Base-by-base conservation (phyloP, 345 rosid species). In the Moringa oleifera region DNA sequence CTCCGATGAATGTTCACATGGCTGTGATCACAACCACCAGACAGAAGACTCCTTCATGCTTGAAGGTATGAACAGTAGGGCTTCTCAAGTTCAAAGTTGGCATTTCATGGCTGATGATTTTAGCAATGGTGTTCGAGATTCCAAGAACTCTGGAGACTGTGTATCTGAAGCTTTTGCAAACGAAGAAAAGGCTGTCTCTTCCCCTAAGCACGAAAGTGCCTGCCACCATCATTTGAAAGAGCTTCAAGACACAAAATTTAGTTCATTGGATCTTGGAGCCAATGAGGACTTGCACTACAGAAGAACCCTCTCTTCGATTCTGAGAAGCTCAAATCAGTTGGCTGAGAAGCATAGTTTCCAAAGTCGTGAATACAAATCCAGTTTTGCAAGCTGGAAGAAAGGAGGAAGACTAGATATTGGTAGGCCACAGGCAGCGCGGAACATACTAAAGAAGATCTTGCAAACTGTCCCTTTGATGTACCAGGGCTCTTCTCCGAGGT, bases 21-120 rank as follows among this genome's bases (percentile, higher is more conserved):
- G 74, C 25, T 73, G 76, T 33, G 80, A 80, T 64, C 75, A 71
- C 0, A 69, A 67, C 66, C 75, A 77, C 63, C 73, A 59, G 2
- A 74, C 63, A 6, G 88, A 84, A 51, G 88, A 79, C 62, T 71
- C 89, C 0, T 77, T 82, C 57, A 74, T 86, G 77, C 63, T 80
- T 25, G 89, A 80, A 67, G 87, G 81, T 64, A 72, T 73, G 36
- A 74, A 80, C 59, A 79, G 73, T 58, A 85, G 67, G 60, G 82
- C 88, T 77, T 86, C 97, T 49, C 94, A 78, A 58, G 81, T 80
- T 0, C 91, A 83, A 63, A 85, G 86, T 66, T 77, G 87, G 94
- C 87, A 84, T 24, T 65, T 86, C 65, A 66, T 79, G 58, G 91
- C 77, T 2, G 92, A 90, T 53, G 92, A 90, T 69, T 70, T 88